phyloP scores from a whole-genome alignment of 331 rosid genomes.

The Arachis monticola region DNA sequence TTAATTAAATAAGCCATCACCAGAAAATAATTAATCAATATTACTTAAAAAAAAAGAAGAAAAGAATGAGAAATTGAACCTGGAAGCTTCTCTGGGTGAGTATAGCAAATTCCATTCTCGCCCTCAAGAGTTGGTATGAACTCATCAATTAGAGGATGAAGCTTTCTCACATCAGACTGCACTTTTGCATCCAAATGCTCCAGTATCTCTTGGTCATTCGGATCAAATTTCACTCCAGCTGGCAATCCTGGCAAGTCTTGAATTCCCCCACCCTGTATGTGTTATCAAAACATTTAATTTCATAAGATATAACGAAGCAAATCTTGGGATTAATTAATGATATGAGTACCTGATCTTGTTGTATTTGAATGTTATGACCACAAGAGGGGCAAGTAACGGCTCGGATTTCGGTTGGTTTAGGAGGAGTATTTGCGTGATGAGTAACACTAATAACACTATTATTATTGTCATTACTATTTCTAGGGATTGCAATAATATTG shows the following conservation, averaged over 20 bases:
- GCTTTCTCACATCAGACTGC: conserved; percentile 56
- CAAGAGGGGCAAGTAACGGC: conserved; percentile 85
- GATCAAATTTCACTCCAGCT: conserved; percentile 90
- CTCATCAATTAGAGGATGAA: conserved; percentile 85
- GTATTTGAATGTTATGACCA: conserved; percentile 63
- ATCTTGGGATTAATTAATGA: background rate
- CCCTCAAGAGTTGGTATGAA: conserved; percentile 91
- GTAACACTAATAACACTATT: background rate
- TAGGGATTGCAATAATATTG: conserved; percentile 26
- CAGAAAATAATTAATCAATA: background rate
- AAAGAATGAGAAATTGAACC: conserved; percentile 45
- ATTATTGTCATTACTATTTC: background rate
- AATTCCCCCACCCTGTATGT: conserved; percentile 48
- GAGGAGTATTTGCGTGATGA: background rate
- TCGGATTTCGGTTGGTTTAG: conserved; percentile 30
- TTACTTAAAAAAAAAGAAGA: background rate
- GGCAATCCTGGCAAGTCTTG: conserved; percentile 83
- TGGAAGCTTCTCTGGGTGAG: conserved; percentile 94
- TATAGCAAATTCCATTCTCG: conserved; percentile 88
- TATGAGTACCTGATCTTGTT: conserved; percentile 67
- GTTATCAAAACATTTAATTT: background rate
- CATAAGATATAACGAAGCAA: background rate
- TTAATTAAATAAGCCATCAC: background rate
- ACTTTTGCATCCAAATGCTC: conserved; percentile 87
- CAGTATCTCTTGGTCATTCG: conserved; percentile 81